Percentiles rank a stretch among this genome's conserved stretches.
These are phyloP conservation scores for Agrostemma githago DNA, from an alignment of 148 eudicot species.

Conservation along the genomic window DNA sequence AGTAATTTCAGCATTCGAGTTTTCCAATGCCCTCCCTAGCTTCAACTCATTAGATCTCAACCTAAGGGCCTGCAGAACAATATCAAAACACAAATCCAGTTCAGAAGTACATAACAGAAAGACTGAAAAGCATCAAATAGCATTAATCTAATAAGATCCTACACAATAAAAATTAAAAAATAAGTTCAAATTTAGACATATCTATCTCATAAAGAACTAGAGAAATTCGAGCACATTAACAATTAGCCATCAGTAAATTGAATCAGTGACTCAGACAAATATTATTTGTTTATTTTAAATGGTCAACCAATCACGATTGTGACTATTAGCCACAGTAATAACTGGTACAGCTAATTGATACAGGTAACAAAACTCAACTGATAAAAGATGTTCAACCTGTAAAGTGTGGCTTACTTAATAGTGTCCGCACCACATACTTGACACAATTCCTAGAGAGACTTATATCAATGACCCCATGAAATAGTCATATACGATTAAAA, in stretches of 20 bases:
- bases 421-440: not conserved
- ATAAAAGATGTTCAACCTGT: not conserved
- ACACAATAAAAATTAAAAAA: not conserved
- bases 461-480: not conserved
- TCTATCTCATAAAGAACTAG: not conserved
- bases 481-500: not conserved
- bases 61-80: constrained; percentile 61
- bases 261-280: not conserved
- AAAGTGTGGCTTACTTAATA: not conserved
- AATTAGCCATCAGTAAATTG: not conserved
- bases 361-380: not conserved
- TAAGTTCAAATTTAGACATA: not conserved
- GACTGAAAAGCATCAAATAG: not conserved
- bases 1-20: constrained; percentile 63
- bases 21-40: constrained; percentile 84
- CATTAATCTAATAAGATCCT: not conserved
- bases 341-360: not conserved
- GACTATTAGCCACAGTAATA: not conserved
- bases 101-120: constrained; percentile 2
- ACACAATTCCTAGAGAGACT: not conserved
- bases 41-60: constrained; percentile 88
- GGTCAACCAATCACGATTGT: not conserved
- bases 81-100: constrained; percentile 11
- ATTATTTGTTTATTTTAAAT: not conserved
- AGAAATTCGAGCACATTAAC: not conserved